These are phyloP conservation scores for Eucalyptus victrix DNA, from an alignment of 345 rosid species.

Conservation along the genomic window DNA sequence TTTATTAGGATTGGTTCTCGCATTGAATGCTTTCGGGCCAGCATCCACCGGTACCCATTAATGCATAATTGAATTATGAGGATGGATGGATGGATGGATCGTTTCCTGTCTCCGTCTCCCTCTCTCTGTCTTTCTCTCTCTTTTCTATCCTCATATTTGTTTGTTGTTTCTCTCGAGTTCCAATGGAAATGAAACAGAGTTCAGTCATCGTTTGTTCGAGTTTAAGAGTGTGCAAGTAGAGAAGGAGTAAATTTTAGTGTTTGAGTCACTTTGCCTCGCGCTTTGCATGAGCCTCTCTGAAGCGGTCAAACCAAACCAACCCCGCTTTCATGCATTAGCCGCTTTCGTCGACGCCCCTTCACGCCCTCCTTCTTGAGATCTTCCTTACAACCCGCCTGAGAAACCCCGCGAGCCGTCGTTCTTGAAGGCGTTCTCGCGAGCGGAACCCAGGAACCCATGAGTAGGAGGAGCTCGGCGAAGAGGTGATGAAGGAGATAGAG, in stretches of 20 bases:
- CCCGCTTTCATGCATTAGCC: background rate
- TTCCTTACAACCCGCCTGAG: background rate
- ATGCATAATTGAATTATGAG: background rate
- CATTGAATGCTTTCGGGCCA: background rate
- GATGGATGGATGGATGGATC: background rate
- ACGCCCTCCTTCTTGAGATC: background rate
- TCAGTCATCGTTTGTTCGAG: background rate
- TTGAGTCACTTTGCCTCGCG: background rate
- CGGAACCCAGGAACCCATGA: background rate
- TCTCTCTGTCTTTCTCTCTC: background rate
- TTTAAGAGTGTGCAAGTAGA: background rate
- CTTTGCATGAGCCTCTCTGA: background rate
- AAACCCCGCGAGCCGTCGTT: background rate
- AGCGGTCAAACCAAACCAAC: background rate
- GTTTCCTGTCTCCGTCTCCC: background rate
- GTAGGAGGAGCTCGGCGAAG: background rate
- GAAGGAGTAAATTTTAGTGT: background rate
- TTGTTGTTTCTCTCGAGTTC: background rate
- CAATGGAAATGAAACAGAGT: background rate
- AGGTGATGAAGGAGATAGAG: constrained; percentile 57
- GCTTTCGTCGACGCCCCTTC: background rate
- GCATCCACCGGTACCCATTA: background rate
- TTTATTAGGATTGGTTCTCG: background rate
- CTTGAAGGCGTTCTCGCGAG: background rate
- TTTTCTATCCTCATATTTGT: background rate